Percentiles rank a stretch among this genome's conserved stretches.
phyloP scores from a whole-genome alignment of 1,284 basidiomycete species.

The Afroboletus lepidellus region DNA sequence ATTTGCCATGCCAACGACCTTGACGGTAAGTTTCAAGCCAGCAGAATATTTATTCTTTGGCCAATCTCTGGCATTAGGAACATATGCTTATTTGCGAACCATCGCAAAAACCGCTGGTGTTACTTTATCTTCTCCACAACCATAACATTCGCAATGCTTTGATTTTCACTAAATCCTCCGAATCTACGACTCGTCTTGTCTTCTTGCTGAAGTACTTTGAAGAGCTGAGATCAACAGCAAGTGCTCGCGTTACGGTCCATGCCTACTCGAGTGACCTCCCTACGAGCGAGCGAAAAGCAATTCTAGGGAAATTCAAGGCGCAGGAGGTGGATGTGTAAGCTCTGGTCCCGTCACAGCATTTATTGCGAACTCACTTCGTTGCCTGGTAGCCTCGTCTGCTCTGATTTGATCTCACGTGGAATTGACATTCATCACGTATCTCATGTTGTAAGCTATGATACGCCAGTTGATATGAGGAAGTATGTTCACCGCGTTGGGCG shows the following conservation, averaged over 20 bases:
- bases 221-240: constrained; percentile 37
- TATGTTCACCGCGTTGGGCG: constrained; percentile 96
- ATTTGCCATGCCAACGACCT: constrained; percentile 79
- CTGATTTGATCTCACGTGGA: constrained; percentile 95
- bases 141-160: constrained; percentile 68
- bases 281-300: constrained; percentile 67
- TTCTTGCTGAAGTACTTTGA: constrained; percentile 84
- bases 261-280: constrained; percentile 90
- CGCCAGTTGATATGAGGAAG: constrained; percentile 95
- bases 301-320: constrained; percentile 80
- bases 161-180: constrained; percentile 95
- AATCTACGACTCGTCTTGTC: constrained; percentile 84
- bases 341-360: background rate
- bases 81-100: constrained; percentile 83
- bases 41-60: background rate
- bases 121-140: constrained; percentile 82
- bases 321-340: constrained; percentile 83
- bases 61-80: constrained; percentile 52
- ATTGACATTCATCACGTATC: constrained; percentile 91
- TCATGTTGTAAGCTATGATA: constrained; percentile 93
- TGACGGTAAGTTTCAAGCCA: constrained; percentile 51
- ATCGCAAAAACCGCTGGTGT: constrained; percentile 82
- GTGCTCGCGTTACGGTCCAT: constrained; percentile 46
- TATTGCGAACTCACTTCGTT: constrained; percentile 12
- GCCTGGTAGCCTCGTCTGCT: constrained; percentile 77